Evolutionary conservation across 768 basidiomycete species (phyloP), one percentile per base, ranked within the genome.

Genomic region (Stropharia rugosoannulata): DNA sequence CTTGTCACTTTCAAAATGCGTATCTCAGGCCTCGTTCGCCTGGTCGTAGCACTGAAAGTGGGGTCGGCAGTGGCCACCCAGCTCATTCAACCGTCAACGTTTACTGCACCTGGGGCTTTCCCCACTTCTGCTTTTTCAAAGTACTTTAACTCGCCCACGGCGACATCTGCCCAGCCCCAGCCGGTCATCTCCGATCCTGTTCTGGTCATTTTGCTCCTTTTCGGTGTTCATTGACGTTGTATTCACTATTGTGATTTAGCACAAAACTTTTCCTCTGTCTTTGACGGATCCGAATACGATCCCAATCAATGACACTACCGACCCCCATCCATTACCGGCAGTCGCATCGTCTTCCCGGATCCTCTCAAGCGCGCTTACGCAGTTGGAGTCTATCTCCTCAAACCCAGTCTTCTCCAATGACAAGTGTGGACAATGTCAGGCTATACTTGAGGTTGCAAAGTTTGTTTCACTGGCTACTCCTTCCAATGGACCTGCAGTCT

Each of bases 111-210:
- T 4, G 87, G 86, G 27, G 63, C 71, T 3, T 89, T 89, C 66
- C 87, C 89, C 1, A 86, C 86, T 1, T 80, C 84, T 5, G 70
- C 79, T 38, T 91, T 83, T 67, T 64, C 73, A n/a, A 65, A 75
- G 49, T 91, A 90, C 67, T 89, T 84, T 71, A 90, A 89, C 67
- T 70, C 79, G 59, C 87, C 89, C 32, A 90, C 87, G 1, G 85
- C 81, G 32, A 90, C 89, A 2, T 80, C 80, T 11, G 82, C 77
- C 0, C 89, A 91, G 65, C 83, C 83, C 3, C 89, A 91, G 69
- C 89, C 89, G n/a, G 77, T 89, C 56, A 79, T 91, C 37, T 81
- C 87, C 12, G 89, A 91, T 65, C 85, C 87, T 8, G 80, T 89
- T 32, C 78, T 79, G 25, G 89, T 88, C 49, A 54, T 57, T 63